These are phyloP conservation scores for Leccinum brunneo-olivaceum DNA, from an alignment of 1,284 basidiomycete species.

Conservation along the genomic window DNA sequence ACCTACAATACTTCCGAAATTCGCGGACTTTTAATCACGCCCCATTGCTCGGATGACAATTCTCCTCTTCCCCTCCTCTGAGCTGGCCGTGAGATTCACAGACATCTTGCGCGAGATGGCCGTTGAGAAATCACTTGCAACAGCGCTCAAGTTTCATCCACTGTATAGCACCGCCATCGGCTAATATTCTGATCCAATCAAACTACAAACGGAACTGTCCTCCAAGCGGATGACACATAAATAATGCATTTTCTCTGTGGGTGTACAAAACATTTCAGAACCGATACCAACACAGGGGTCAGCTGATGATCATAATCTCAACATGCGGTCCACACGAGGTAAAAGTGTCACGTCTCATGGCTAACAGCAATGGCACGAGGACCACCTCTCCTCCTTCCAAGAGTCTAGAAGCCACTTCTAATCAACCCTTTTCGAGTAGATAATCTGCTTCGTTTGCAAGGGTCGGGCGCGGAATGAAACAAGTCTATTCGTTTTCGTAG, in stretches of 20 bases:
- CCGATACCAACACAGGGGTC: constrained; percentile 9
- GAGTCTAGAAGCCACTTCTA: neutral
- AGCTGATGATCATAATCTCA: constrained; percentile 21
- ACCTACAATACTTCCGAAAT: constrained; percentile 21
- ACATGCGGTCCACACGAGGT: constrained; percentile 28
- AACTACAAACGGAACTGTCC: constrained; percentile 3
- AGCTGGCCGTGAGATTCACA: constrained; percentile 12
- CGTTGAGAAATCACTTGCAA: constrained; percentile 6
- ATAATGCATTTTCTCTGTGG: neutral
- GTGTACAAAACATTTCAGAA: constrained; percentile 6
- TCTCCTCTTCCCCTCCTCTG: neutral
- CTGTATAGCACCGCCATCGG: constrained; percentile 14
- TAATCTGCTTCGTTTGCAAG: neutral
- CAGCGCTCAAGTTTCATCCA: constrained; percentile 9
- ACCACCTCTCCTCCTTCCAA: constrained; percentile 4
- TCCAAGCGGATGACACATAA: constrained; percentile 1
- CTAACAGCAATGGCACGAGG: constrained; percentile 9
- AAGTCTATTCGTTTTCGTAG: neutral
- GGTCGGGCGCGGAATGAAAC: neutral
- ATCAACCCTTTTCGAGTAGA: constrained; percentile 16
- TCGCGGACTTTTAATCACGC: constrained; percentile 23
- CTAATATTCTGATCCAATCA: constrained; percentile 11
- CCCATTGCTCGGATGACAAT: neutral
- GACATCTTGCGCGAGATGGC: constrained; percentile 10
- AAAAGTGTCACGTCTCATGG: constrained; percentile 17